Conservation (phyloP, 2,329 filamentous ascomycete genomes). For the Alternaria alternata region DNA sequence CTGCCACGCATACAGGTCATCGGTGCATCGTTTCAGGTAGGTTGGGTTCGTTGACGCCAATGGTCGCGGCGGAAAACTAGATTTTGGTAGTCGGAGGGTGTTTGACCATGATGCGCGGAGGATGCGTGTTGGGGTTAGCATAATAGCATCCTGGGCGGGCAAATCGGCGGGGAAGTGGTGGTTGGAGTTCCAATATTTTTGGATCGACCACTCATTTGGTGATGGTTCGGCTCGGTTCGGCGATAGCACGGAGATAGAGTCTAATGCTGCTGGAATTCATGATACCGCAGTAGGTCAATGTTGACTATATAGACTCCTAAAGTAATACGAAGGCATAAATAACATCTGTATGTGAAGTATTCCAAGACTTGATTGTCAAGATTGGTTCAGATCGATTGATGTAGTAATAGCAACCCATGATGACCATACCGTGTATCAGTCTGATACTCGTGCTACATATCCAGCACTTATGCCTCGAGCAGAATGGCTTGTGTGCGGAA, state of each 20-base stretch:
- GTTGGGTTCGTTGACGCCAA: slow-evolving; percentile 36
- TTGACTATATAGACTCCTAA: background rate
- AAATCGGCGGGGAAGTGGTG: slow-evolving; percentile 8
- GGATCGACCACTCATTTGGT: slow-evolving; percentile 14
- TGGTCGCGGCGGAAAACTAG: slow-evolving; percentile 59
- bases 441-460: background rate
- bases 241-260: slow-evolving; percentile 15
- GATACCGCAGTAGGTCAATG: background rate
- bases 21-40: slow-evolving; percentile 80
- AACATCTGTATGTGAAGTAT: rapidly evolving
- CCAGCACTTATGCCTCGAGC: background rate
- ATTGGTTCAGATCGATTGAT: background rate
- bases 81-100: slow-evolving; percentile 59
- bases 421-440: background rate
- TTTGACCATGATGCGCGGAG: slow-evolving; percentile 54
- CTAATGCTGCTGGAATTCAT: background rate
- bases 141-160: slow-evolving; percentile 47
- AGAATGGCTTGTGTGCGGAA: background rate
- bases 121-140: slow-evolving; percentile 49
- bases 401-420: background rate
- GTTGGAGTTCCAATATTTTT: slow-evolving; percentile 24
- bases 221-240: slow-evolving; percentile 24
- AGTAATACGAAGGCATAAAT: background rate
- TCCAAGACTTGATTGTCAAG: background rate
- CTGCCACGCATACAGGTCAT: slow-evolving; percentile 93